Evolutionary conservation across 192 early-diverging fungal genomes (phyloP).

Genomic region (Backusella sp.): DNA sequence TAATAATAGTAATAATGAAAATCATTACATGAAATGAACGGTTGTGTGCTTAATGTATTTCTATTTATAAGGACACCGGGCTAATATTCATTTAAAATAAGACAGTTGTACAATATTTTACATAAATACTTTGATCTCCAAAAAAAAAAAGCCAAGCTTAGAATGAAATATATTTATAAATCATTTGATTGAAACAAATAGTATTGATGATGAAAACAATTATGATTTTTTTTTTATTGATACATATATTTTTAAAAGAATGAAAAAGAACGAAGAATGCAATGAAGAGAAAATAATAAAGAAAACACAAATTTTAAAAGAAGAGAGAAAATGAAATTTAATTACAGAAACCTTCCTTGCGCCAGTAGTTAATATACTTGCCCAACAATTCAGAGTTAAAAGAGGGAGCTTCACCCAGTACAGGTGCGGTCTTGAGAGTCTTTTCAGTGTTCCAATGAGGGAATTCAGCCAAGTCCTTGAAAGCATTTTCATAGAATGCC

Average conservation of each 20-base stretch:
- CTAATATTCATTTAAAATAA: too few relatives aligned
- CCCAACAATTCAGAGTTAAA: background rate
- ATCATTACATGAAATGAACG: too few relatives aligned
- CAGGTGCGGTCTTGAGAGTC: background rate
- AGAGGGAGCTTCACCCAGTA: background rate
- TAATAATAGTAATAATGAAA: too few relatives aligned
- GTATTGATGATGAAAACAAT: too few relatives aligned
- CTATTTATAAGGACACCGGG: too few relatives aligned
- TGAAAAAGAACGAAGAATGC: background rate
- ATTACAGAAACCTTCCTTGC: background rate
- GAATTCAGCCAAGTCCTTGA: background rate
- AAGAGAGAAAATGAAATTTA: background rate
- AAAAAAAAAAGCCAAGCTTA: too few relatives aligned
- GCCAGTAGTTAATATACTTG: background rate
- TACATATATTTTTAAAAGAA: background rate
- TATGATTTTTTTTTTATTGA: too few relatives aligned
- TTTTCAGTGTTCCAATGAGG: slow-evolving; percentile 10
- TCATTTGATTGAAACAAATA: too few relatives aligned
- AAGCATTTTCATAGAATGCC: slow-evolving; percentile 14
- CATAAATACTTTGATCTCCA: too few relatives aligned
- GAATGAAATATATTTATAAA: too few relatives aligned
- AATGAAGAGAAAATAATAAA: background rate
- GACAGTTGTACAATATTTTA: too few relatives aligned
- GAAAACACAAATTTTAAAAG: background rate
- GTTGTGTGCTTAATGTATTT: too few relatives aligned